A percentile compares a stretch with the other conserved stretches of the same genome.
phyloP scores from a whole-genome alignment of 208 protist genomes.

The Acanthamoeba lugdunensis region DNA sequence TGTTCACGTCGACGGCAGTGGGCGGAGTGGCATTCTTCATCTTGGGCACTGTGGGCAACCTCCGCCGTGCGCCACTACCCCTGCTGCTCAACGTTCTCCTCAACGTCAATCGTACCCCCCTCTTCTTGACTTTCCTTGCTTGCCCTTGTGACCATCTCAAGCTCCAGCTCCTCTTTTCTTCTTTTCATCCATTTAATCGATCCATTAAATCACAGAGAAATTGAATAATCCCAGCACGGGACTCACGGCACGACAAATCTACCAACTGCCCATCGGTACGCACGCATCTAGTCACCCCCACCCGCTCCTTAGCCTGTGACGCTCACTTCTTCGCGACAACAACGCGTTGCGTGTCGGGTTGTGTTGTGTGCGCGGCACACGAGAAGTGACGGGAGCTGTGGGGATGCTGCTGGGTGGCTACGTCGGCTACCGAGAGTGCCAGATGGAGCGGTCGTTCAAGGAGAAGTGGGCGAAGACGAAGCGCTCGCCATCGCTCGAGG shows the following conservation, averaged over 20 bases:
- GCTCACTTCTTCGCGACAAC: not conserved
- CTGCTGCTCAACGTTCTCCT: constrained; percentile 18
- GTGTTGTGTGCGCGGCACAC: not conserved
- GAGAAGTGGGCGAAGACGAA: constrained; percentile 46
- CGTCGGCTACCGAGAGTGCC: constrained; percentile 46
- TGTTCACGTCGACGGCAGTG: constrained; percentile 1
- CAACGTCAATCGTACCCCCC: not conserved
- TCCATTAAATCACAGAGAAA: not conserved
- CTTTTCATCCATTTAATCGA: not conserved
- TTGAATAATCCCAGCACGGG: not conserved
- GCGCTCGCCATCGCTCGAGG: not conserved
- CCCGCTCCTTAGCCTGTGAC: not conserved
- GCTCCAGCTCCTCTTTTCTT: not conserved
- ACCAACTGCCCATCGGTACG: constrained; percentile 11
- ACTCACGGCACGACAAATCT: not conserved
- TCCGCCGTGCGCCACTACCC: constrained; percentile 1
- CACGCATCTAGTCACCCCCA: not conserved
- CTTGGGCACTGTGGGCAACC: constrained; percentile 13
- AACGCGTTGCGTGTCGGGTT: not conserved
- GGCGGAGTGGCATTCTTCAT: constrained; percentile 7
- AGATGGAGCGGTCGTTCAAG: not conserved
- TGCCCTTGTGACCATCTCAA: not conserved
- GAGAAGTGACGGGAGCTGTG: not conserved
- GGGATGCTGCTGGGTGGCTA: constrained; percentile 13
- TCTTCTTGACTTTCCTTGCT: too few relatives aligned